These are phyloP conservation scores for Medicago arabica DNA, from an alignment of 306 rosid genomes.

Conservation along the genomic window DNA sequence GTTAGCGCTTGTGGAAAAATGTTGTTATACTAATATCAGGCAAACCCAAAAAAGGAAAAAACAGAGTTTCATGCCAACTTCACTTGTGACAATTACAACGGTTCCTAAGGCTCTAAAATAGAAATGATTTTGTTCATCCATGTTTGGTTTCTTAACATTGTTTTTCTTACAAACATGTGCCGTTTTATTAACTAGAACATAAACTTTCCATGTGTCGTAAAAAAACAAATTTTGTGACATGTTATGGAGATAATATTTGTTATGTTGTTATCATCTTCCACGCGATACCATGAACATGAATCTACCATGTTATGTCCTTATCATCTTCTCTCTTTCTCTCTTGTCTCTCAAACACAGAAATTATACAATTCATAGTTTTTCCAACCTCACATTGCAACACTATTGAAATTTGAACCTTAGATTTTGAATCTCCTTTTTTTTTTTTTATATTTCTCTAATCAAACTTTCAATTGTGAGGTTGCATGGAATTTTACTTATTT, in stretches of 20 bases:
- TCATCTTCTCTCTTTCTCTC: constrained; percentile 26
- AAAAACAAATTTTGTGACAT: constrained; percentile 31
- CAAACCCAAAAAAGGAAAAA: background rate
- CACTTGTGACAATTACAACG: background rate
- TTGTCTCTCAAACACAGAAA: background rate
- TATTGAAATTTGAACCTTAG: background rate
- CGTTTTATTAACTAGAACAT: constrained; percentile 8
- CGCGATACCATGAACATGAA: constrained; percentile 22
- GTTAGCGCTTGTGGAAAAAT: background rate
- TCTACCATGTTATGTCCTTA: background rate
- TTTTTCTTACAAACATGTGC: background rate
- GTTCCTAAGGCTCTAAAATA: background rate
- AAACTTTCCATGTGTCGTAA: constrained; percentile 27
- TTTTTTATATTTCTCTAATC: background rate
- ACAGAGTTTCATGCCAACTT: background rate
- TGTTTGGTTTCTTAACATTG: background rate
- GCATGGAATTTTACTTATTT: background rate
- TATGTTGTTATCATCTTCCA: constrained; percentile 43
- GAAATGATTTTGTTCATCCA: background rate
- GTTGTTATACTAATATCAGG: constrained; percentile 11
- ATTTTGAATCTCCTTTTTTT: background rate
- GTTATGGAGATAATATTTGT: constrained; percentile 44
- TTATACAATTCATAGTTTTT: constrained; percentile 6
- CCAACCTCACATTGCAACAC: background rate
- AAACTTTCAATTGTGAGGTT: background rate